Base-by-base conservation (phyloP, 2,329 filamentous ascomycete species). In the Penicillium sp. region DNA sequence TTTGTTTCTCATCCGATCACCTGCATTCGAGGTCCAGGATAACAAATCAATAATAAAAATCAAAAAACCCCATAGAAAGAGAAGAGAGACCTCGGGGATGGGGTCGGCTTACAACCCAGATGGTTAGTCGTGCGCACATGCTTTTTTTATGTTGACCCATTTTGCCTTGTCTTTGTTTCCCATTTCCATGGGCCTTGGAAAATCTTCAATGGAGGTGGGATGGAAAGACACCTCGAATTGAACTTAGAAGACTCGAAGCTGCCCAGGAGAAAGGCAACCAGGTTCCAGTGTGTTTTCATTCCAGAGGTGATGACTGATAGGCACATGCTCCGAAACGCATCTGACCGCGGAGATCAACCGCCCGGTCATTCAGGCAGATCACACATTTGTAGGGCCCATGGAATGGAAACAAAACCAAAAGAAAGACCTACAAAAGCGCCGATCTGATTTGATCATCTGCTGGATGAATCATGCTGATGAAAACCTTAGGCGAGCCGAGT, bases 401-500 rank as follows among this genome's bases (percentile, higher is more conserved):
- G 53, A 54, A 57, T 58, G 47, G 51, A 53, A 56, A 47, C 23
- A 23, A 23, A 23, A 23, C 3, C 23, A 23, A 23, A 23, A 23
- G 23, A 23, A 23, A 23, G 23, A 23, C 38, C 30, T 43, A n/a
- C 23, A 46, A 45, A 48, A 27, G 43, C 51, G 46, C 52, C 47
- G 53, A 56, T 61, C 23, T 49, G 41, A 56, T 35, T 61, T 55
- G 38, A 55, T 29, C 13, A 41, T 19, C 35, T 47, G 29, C 44
- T 40, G 35, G 34, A 29, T 51, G 55, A 52, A 59, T 51, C 43
- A 35, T 29, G 59, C 62, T 65, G 56, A 65, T 62, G 50, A 54
- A 49, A 39, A 34, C 32, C 18, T 60, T 58, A 75, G 72, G 67
- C 63, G 71, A 73, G 62, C 67, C 67, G 58, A 74, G 72, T 69